phyloP scores from a whole-genome alignment of 2,329 filamentous ascomycete genomes.

The Incumbomyces lentus region DNA sequence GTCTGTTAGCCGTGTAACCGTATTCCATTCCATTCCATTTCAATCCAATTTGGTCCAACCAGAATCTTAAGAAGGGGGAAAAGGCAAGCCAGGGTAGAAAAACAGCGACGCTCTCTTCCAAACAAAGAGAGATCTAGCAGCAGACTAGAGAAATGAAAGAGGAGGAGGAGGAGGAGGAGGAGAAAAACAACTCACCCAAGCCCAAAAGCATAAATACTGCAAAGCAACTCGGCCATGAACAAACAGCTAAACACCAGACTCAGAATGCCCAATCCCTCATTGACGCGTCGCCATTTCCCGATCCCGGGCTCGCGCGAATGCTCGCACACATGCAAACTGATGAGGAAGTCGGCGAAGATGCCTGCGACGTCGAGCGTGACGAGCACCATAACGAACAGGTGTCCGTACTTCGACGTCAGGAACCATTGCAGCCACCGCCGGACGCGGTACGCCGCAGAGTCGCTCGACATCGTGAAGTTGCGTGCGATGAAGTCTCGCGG shows the following conservation, averaged over 20 bases:
- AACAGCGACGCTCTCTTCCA: too few relatives aligned
- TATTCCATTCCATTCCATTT: too few relatives aligned
- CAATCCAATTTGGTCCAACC: too few relatives aligned
- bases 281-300: constrained; percentile 26
- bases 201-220: constrained; percentile 53
- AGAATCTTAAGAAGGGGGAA: too few relatives aligned
- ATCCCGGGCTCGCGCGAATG: constrained; percentile 15
- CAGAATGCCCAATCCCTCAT: constrained; percentile 39
- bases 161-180: too few relatives aligned
- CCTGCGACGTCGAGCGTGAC: constrained; percentile 42
- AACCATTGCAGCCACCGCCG: constrained; percentile 24
- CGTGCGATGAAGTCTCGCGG: constrained; percentile 3
- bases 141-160: too few relatives aligned
- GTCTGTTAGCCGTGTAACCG: too few relatives aligned
- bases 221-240: constrained; percentile 53
- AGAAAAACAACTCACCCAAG: constrained; percentile 35
- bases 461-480: constrained; percentile 5
- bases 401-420: constrained; percentile 38
- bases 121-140: too few relatives aligned
- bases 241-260: constrained; percentile 52
- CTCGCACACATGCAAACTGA: constrained; percentile 41
- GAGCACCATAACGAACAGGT: constrained; percentile 40
- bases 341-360: constrained; percentile 44
- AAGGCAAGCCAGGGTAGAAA: too few relatives aligned
- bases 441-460: constrained; percentile 10